Conservation (phyloP, 2,329 filamentous ascomycete species). For the Ophiostoma himal-ulmi region DNA sequence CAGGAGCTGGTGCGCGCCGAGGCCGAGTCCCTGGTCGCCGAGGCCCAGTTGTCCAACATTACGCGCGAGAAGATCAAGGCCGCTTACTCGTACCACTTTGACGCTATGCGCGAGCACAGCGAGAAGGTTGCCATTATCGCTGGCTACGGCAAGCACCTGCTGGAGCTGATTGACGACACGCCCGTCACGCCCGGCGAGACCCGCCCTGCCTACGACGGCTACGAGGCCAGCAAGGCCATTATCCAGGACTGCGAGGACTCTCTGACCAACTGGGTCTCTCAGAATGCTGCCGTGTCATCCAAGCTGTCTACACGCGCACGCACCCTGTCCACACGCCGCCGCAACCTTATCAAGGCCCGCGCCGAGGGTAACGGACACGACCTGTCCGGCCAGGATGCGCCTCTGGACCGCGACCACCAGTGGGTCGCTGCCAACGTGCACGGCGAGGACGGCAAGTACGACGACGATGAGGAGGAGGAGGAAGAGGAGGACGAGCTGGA, state of each 20-base stretch:
- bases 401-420: slow-evolving; percentile 70
- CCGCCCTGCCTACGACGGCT: slow-evolving; percentile 90
- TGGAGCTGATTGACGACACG: slow-evolving; percentile 92
- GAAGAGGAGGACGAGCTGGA: slow-evolving; percentile 32
- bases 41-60: slow-evolving; percentile 98
- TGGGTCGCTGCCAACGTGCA: slow-evolving; percentile 73
- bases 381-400: slow-evolving; percentile 73
- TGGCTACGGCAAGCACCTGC: slow-evolving; percentile 94
- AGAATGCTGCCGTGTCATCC: slow-evolving; percentile 80
- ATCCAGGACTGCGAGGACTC: slow-evolving; percentile 98
- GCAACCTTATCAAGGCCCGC: slow-evolving; percentile 61
- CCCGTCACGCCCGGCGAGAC: slow-evolving; percentile 97
- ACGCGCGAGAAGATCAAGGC: slow-evolving; percentile 99
- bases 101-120: slow-evolving; percentile 92
- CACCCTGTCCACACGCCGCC: slow-evolving; percentile 78
- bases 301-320: slow-evolving; percentile 83
- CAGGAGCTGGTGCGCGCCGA: slow-evolving; percentile 98
- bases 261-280: slow-evolving; percentile 91
- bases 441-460: slow-evolving; percentile 61
- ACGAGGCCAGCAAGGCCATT: slow-evolving; percentile 96
- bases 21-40: slow-evolving; percentile 96
- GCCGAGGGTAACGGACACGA: slow-evolving; percentile 74
- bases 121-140: slow-evolving; percentile 98
- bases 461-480: slow-evolving; percentile 39
- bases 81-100: slow-evolving; percentile 96